A percentile compares a stretch with the other conserved stretches of the same genome.
phyloP scores from a whole-genome alignment of 179 eudicot genomes.

The Sideroxylon spinosum region DNA sequence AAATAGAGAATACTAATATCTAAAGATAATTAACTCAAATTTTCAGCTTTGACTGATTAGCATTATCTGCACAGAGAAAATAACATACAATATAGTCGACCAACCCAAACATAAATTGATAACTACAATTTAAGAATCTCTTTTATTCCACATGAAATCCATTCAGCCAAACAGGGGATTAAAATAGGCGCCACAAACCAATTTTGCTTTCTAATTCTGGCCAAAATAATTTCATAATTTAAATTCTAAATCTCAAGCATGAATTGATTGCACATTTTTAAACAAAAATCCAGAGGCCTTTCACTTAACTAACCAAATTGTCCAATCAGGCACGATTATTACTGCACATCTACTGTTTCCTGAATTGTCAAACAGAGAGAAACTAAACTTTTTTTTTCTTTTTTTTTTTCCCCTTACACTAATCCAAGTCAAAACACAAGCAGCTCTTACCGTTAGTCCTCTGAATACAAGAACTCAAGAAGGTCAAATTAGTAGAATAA shows the following conservation, averaged over 20 bases:
- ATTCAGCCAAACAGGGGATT: conserved; percentile 3
- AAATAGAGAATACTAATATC: not conserved
- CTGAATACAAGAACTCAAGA: conserved; percentile 43
- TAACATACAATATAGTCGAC: not conserved
- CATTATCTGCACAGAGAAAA: not conserved
- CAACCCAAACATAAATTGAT: not conserved
- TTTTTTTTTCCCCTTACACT: not conserved
- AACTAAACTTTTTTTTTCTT: not conserved
- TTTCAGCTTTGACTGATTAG: not conserved
- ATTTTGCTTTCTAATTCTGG: not conserved
- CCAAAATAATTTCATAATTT: not conserved
- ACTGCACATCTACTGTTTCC: not conserved
- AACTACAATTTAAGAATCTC: not conserved
- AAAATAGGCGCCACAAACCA: not conserved
- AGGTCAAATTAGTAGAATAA: conserved; percentile 47
- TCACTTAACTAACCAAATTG: not conserved
- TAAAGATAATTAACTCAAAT: not conserved
- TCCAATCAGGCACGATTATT: not conserved
- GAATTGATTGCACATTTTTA: not conserved
- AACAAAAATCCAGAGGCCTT: not conserved
- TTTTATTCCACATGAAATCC: not conserved
- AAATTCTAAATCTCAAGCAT: not conserved
- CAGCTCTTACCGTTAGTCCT: conserved; percentile 38
- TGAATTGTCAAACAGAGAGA: no score
- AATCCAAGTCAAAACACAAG: not conserved